phyloP scores from a whole-genome alignment of 495 filamentous ascomycete species.

The Melanomma pulvis-pyrius region DNA sequence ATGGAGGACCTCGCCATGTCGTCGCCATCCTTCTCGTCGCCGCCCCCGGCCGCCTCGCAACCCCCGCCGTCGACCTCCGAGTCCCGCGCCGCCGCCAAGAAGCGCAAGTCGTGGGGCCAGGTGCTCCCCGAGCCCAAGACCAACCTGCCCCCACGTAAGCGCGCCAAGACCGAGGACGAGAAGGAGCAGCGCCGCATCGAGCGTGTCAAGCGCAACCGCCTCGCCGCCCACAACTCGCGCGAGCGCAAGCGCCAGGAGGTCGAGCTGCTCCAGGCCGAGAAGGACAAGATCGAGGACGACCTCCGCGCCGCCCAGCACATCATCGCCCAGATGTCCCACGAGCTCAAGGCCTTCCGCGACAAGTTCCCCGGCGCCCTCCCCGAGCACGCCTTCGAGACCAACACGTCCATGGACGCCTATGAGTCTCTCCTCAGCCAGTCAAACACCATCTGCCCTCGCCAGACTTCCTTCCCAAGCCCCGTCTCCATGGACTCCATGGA shows the following conservation, averaged over 20 bases:
- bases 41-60: neutral
- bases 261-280: slow-evolving; percentile 81
- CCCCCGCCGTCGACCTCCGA: slow-evolving; percentile 10
- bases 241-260: slow-evolving; percentile 95
- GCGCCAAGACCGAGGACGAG: slow-evolving; percentile 95
- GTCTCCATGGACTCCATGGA: slow-evolving; percentile 37
- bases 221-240: slow-evolving; percentile 91
- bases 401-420: slow-evolving; percentile 13
- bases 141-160: slow-evolving; percentile 93
- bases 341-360: slow-evolving; percentile 57
- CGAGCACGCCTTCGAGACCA: neutral
- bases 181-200: slow-evolving; percentile 98
- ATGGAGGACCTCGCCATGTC: slow-evolving; percentile 34
- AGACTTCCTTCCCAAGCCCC: slow-evolving; percentile 39
- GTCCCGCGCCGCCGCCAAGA: slow-evolving; percentile 74
- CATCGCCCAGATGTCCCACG: slow-evolving; percentile 65
- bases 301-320: slow-evolving; percentile 66
- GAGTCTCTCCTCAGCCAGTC: slow-evolving; percentile 16
- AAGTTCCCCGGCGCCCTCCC: slow-evolving; percentile 43
- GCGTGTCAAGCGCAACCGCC: slow-evolving; percentile 92
- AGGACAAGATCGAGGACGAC: slow-evolving; percentile 63
- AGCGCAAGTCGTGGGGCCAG: slow-evolving; percentile 99
- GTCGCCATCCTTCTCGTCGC: neutral
- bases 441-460: slow-evolving; percentile 35
- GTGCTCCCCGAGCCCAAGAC: slow-evolving; percentile 96